phyloP scores from a whole-genome alignment of 257 asterid species.

The Lavandula angustifolia region DNA sequence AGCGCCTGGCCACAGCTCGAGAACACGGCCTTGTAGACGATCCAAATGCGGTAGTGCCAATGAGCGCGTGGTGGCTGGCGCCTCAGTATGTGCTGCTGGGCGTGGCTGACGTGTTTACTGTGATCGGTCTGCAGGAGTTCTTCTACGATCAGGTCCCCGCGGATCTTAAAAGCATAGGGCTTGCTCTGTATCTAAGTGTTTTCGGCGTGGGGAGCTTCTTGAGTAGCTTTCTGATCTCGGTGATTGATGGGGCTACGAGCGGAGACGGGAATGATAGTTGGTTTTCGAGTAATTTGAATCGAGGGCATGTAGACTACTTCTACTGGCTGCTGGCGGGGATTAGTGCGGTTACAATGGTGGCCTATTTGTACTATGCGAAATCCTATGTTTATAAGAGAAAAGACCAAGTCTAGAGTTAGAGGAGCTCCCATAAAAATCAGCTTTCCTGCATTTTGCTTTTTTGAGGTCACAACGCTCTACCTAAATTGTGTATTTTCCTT shows the following conservation, averaged over 20 bases:
- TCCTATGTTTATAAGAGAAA: slow-evolving; percentile 37
- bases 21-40: slow-evolving; percentile 35
- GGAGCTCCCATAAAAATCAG: too few species aligned
- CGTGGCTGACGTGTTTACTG: slow-evolving; percentile 37
- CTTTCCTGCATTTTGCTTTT: too few species aligned
- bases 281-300: slow-evolving; percentile 51
- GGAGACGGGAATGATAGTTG: slow-evolving; percentile 40
- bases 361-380: slow-evolving; percentile 37
- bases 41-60: slow-evolving; percentile 41
- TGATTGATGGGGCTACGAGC: slow-evolving; percentile 40
- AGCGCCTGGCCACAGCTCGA: slow-evolving; percentile 38
- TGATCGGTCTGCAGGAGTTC: slow-evolving; percentile 55
- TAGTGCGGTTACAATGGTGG: slow-evolving; percentile 28
- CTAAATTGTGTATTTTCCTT: too few species aligned
- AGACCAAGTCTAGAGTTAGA: neutral
- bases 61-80: slow-evolving; percentile 64
- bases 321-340: slow-evolving; percentile 54
- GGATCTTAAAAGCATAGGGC: slow-evolving; percentile 46
- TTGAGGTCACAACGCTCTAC: too few species aligned
- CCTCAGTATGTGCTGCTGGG: slow-evolving; percentile 59
- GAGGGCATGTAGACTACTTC: slow-evolving; percentile 58
- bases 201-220: slow-evolving; percentile 51
- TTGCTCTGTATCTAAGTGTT: slow-evolving; percentile 44
- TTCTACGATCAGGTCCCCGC: slow-evolving; percentile 55
- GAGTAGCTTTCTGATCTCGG: slow-evolving; percentile 48